Evolutionary conservation across 129 eudicot genomes (phyloP).

Genomic region (Apium graveolens): DNA sequence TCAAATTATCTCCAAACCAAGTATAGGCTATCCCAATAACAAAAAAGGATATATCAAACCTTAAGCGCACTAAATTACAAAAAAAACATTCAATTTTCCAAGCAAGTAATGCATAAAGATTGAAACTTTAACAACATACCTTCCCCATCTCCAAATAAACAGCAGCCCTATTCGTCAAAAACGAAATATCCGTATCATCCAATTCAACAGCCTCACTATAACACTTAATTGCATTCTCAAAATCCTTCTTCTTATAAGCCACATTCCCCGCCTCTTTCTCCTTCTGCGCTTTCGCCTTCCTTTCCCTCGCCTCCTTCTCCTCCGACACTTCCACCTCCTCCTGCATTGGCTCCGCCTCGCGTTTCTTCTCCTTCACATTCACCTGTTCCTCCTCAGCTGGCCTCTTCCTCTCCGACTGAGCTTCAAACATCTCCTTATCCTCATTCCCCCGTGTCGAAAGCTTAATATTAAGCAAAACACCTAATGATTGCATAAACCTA

Average conservation of each 20-base stretch:
- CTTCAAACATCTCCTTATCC: slow-evolving; percentile 43
- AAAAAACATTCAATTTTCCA: neutral
- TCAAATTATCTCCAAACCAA: too few relatives aligned
- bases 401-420: slow-evolving; percentile 42
- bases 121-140: slow-evolving; percentile 32
- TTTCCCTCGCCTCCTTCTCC: slow-evolving; percentile 55
- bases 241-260: slow-evolving; percentile 93
- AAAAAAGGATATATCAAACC: neutral
- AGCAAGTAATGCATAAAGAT: neutral
- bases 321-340: slow-evolving; percentile 58
- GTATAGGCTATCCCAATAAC: neutral
- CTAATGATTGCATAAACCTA: slow-evolving; percentile 91
- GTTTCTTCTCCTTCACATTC: slow-evolving; percentile 53
- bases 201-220: slow-evolving; percentile 65
- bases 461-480: slow-evolving; percentile 64
- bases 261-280: slow-evolving; percentile 94
- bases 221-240: slow-evolving; percentile 63
- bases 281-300: slow-evolving; percentile 55
- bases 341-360: slow-evolving; percentile 20
- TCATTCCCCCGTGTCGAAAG: slow-evolving; percentile 31
- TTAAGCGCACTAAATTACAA: neutral
- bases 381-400: slow-evolving; percentile 37
- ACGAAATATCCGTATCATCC: slow-evolving; percentile 76
- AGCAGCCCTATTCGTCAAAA: slow-evolving; percentile 86
- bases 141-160: slow-evolving; percentile 93